Evolutionary conservation across 805 yeast species (phyloP).

Genomic region (Zygotorulaspora danielsina): DNA sequence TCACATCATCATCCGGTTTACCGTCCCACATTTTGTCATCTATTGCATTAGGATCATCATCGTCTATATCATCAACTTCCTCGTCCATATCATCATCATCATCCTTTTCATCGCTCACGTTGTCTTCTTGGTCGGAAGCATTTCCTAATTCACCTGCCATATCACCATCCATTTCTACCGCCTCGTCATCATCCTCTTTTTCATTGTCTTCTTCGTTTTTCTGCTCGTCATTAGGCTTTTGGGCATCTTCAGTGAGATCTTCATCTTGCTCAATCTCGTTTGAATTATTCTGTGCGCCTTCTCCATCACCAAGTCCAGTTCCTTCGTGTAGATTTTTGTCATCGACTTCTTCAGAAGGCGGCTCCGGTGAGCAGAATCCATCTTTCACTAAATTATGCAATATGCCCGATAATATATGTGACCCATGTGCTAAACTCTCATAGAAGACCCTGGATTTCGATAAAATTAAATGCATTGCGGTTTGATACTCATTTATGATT

Average conservation of each 20-base stretch:
- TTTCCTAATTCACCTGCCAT: conserved; percentile 94
- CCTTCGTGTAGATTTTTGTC: conserved; percentile 76
- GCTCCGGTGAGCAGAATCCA: conserved; percentile 92
- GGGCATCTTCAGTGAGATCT: conserved; percentile 75
- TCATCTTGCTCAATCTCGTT: conserved; percentile 90
- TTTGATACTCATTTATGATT: conserved; percentile 54
- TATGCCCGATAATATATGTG: conserved; percentile 52
- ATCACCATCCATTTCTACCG: conserved; percentile 92
- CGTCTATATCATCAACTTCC: conserved; percentile 83
- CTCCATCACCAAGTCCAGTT: conserved; percentile 90
- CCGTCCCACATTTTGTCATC: conserved; percentile 99
- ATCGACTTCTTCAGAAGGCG: conserved; percentile 56
- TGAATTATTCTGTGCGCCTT: conserved; percentile 75
- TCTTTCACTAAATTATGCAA: conserved; percentile 61
- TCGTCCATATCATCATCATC: conserved; percentile 78
- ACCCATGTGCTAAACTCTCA: conserved; percentile 52
- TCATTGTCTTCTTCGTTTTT: conserved; percentile 48
- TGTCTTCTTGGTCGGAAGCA: conserved; percentile 60
- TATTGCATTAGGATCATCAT: conserved; percentile 87
- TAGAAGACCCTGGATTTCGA: conserved; percentile 47
- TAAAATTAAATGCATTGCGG: conserved; percentile 44
- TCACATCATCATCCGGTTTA: conserved; percentile 67
- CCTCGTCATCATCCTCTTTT: conserved; percentile 70
- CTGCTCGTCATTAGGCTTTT: conserved; percentile 68
- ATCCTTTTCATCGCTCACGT: conserved; percentile 50